Conservation (phyloP, 164 flowering plant species). For the Saururus chinensis region DNA sequence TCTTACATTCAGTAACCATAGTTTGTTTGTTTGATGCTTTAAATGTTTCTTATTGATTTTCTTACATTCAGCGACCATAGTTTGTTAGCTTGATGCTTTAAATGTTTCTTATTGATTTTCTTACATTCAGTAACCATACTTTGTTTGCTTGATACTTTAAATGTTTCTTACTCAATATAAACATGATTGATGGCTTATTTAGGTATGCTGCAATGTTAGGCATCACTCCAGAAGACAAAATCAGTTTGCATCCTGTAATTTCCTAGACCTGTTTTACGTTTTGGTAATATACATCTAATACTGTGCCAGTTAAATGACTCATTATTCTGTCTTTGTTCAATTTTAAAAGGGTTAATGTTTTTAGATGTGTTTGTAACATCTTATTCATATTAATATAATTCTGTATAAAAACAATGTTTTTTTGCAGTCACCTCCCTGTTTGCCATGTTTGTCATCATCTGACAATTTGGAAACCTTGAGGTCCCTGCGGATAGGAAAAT, state of each 20-base stretch:
- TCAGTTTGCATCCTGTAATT: constrained; percentile 60
- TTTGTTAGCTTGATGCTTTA: too few relatives aligned
- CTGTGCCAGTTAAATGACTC: not conserved
- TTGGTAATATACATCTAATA: not conserved
- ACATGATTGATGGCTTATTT: constrained; percentile 9
- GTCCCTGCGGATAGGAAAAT: constrained; percentile 72
- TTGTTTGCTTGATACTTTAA: not conserved
- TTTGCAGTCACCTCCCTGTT: constrained; percentile 63
- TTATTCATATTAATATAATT: not conserved
- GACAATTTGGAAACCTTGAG: constrained; percentile 29
- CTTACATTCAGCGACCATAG: too few relatives aligned
- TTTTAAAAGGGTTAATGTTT: too few relatives aligned
- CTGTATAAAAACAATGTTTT: not conserved
- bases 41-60: too few relatives aligned
- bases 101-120: too few relatives aligned
- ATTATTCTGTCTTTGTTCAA: not conserved
- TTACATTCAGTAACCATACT: too few relatives aligned
- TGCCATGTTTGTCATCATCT: constrained; percentile 55
- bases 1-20: too few relatives aligned
- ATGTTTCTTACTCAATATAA: not conserved
- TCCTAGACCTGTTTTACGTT: not conserved
- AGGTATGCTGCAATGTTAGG: constrained; percentile 93
- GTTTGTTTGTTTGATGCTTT: too few relatives aligned
- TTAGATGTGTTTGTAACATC: not conserved
- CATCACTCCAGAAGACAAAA: constrained; percentile 47